These are phyloP conservation scores for Heterobasidion occidentale DNA, from an alignment of 1,284 basidiomycete species.

Conservation along the genomic window DNA sequence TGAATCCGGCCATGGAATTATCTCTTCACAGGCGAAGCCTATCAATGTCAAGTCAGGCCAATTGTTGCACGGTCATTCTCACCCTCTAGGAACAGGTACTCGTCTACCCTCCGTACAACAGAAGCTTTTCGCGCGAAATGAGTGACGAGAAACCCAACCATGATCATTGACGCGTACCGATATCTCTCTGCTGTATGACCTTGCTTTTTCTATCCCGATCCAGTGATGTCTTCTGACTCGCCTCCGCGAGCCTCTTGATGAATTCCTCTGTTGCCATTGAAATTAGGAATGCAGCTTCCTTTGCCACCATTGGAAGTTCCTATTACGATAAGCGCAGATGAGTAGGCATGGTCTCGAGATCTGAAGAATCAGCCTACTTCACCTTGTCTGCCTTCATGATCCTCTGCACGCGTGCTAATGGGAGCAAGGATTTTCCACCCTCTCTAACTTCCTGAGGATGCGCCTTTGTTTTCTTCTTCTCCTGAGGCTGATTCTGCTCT, in stretches of 20 bases:
- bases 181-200: slow-evolving; percentile 59
- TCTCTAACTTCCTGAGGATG: slow-evolving; percentile 3
- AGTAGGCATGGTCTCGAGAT: not conserved
- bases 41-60: not conserved
- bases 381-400: slow-evolving; percentile 78
- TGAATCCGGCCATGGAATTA: slow-evolving; percentile 40
- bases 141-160: not conserved
- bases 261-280: slow-evolving; percentile 76
- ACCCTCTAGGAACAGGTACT: slow-evolving; percentile 70
- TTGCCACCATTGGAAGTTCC: slow-evolving; percentile 68
- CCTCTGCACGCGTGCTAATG: slow-evolving; percentile 66
- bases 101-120: slow-evolving; percentile 57
- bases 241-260: slow-evolving; percentile 54
- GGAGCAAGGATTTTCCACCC: slow-evolving; percentile 57
- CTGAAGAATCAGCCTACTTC: slow-evolving; percentile 7
- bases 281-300: slow-evolving; percentile 66
- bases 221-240: slow-evolving; percentile 39
- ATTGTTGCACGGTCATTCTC: not conserved
- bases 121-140: slow-evolving; percentile 31
- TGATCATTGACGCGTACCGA: slow-evolving; percentile 39
- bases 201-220: slow-evolving; percentile 54
- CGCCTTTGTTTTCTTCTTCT: not conserved
- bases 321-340: slow-evolving; percentile 16
- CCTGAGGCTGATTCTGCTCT: not conserved
- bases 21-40: slow-evolving; percentile 30